A percentile compares a stretch with the other conserved stretches of the same genome.
Conservation (phyloP, 2,329 filamentous ascomycete genomes). For the Arachnomyces sp. region DNA sequence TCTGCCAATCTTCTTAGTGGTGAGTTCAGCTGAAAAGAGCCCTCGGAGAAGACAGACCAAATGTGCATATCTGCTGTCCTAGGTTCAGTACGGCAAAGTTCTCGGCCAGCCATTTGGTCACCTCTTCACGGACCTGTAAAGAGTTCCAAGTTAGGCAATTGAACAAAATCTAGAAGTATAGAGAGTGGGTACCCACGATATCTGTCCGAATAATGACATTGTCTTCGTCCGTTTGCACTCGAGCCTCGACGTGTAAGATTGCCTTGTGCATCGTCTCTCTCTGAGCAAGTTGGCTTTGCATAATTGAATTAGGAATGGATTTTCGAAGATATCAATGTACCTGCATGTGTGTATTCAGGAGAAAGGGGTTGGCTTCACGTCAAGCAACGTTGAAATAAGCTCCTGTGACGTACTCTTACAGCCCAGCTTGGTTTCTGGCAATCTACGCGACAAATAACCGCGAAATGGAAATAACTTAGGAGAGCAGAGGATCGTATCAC, state of each 20-base stretch:
- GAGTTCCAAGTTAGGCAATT: not conserved
- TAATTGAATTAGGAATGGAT: no score
- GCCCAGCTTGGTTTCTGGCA: no score
- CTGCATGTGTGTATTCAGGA: no score
- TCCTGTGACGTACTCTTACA: no score
- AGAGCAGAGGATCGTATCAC: no score
- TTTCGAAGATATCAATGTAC: no score
- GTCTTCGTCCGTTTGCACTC: conserved; percentile 21
- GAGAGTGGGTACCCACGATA: conserved; percentile 15
- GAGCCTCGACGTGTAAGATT: conserved; percentile 32
- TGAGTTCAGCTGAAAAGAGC: not conserved
- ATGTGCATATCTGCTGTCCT: conserved; percentile 24
- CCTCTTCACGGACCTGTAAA: conserved; percentile 26
- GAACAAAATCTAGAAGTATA: not conserved
- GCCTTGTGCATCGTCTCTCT: conserved; percentile 14
- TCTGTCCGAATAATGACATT: conserved; percentile 24
- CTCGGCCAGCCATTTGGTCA: conserved; percentile 28
- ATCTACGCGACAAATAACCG: no score
- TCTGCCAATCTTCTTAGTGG: conserved; percentile 15
- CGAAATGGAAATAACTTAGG: no score
- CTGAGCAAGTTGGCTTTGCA: not conserved
- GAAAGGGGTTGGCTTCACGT: no score
- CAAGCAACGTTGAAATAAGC: no score
- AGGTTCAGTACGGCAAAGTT: conserved; percentile 27
- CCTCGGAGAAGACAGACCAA: conserved; percentile 18